These are phyloP conservation scores for Trypanosoma caninum DNA, from an alignment of 208 protist species.

Conservation along the genomic window DNA sequence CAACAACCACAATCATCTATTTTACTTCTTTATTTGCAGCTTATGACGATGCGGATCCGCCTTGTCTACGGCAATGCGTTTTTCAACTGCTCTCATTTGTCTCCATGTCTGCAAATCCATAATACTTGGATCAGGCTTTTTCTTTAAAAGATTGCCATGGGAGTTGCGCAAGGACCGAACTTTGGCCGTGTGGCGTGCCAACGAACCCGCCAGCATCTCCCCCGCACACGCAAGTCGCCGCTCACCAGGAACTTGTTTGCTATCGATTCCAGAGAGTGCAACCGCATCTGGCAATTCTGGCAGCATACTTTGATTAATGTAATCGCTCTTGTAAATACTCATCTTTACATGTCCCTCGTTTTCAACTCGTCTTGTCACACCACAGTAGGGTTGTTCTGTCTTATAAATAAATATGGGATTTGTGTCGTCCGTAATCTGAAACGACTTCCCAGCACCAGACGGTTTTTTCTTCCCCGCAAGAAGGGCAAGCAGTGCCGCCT, in stretches of 20 bases:
- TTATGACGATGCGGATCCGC: constrained; percentile 78
- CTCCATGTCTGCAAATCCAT: constrained; percentile 23
- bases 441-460: constrained; percentile 13
- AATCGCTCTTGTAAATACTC: constrained; percentile 70
- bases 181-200: constrained; percentile 32
- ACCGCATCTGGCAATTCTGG: constrained; percentile 63
- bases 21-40: constrained; percentile 24
- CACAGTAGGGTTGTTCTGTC: constrained; percentile 41
- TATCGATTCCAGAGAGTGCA: neutral
- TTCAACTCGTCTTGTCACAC: constrained; percentile 56
- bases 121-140: constrained; percentile 16
- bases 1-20: neutral
- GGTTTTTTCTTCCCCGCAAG: constrained; percentile 37
- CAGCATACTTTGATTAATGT: constrained; percentile 53
- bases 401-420: constrained; percentile 57
- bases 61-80: constrained; percentile 49
- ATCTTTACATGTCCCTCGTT: constrained; percentile 67
- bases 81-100: constrained; percentile 50
- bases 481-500: constrained; percentile 50
- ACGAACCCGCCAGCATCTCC: constrained; percentile 51
- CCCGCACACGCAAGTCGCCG: constrained; percentile 26
- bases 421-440: constrained; percentile 44
- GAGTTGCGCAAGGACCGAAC: constrained; percentile 52
- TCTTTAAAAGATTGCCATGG: constrained; percentile 53
- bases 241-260: neutral